Base-by-base conservation (phyloP, 1,139 yeast genomes). In the Yamadazyma dendronema region DNA sequence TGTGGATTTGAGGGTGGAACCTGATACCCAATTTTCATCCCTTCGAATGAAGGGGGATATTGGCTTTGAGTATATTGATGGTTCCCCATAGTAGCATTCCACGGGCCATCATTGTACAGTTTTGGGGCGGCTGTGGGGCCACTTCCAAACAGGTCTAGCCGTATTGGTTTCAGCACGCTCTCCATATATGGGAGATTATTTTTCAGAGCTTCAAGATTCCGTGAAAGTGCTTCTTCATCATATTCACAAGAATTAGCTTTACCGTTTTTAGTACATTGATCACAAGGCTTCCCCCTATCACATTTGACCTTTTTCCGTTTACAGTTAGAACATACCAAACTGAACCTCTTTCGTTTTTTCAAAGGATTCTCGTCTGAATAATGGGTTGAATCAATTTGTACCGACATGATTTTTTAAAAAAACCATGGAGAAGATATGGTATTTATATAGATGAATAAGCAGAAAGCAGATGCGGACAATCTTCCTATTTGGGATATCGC, bases 251-350 rank as follows among this genome's bases (percentile, higher is more conserved):
- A 29, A 22, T 43, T 49, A 4, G 48, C 36, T 11, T 54, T 43
- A 16, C 54, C 53, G 10, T 57, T 44, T 38, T 56, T 61, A 4
- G 55, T 43, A 50, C 74, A 68, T 34, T 60, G 65, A 3, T 54
- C 46, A 46, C 74, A 68, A 0, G 74, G 74, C 25, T 43, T 46
- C 11, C 50, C 55, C 36, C 62, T 56, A 40, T 67, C 70, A 52
- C 74, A 68, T 36, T 54, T 60, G 42, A 67, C 57, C 46, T 68
- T 67, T 42, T 60, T 57, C 30, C 52, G 47, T 43, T 60, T 60
- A 46, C 74, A 68, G 35, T 57, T 57, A 13, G 48, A 51, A 44
- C 74, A 68, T 4, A 67, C 72, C 3, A 63, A 50, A 34, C 67
- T 59, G 11, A 57, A 52, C 43, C 72, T 53, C 42, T 62, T 63